Evolutionary conservation across 805 yeast genomes (phyloP), one percentile per base, ranked within the genome.

Genomic region (Zygosaccharomyces bisporus): DNA sequence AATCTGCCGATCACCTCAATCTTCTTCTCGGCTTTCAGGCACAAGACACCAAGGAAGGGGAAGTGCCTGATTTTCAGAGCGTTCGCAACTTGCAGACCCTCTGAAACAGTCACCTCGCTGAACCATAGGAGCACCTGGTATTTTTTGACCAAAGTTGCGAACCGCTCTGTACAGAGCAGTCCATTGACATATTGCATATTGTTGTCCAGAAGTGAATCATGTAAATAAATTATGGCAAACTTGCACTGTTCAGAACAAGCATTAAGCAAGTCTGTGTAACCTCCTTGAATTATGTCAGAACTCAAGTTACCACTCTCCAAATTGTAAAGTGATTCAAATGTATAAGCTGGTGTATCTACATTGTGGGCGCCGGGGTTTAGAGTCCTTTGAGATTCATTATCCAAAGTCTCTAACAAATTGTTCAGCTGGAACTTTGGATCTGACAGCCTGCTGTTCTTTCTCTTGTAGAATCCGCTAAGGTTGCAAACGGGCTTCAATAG

Each of bases 41-140:
- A 82, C 8, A 93, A 62, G 9, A 90, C 67, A 0, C 91, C 95
- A 25, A 86, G 62, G 58, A 86, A 84, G n/a, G 99, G 99, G 56
- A 82, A 81, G 51, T 77, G 75, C 16, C 87, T 75, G 32, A 83
- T 82, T 45, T 77, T 76, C 47, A 90, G 74, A 30, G 83, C 79
- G 57, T 84, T 81, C 0, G 95, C 84, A 12, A 88, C 81, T 55
- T 87, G 95, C 57, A 78, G 81, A 1, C 91, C 86, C 62, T 91
- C 98, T 16, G 89, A 79, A 45, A 80, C 80, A n/a, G 76, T 74
- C 18, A 84, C 77, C 58, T 86, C 83, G 6, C 96, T 96, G 33
- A 90, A 95, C 98, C 98, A 91, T 1, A 86, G 65, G 3, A 86
- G 52, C 2, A 82, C 60, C 35, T 85, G 74, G 37, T 73, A 74